Base-by-base conservation (phyloP, 192 early-diverging fungal species). In the Bifiguratus adelaidae region DNA sequence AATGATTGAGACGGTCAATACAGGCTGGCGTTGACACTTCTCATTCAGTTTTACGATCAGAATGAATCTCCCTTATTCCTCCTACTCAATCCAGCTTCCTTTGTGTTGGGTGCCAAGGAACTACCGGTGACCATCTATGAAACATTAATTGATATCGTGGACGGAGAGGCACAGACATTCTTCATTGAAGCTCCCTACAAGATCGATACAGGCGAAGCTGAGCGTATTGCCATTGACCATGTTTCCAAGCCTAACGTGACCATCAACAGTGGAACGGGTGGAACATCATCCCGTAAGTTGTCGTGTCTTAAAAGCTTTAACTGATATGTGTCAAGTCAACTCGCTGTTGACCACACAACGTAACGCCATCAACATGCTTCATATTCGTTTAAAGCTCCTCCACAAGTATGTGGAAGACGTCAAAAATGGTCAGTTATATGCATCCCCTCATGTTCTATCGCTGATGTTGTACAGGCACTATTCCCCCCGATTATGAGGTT, bases 221-320 rank as follows among this genome's bases (percentile, higher is more conserved):
- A 92, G 53, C 70, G 88, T 29, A 86, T 92, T 53, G 86, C 89
- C 7, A 80, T 92, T 7, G 85, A 92, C 54, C 88, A 90, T 56
- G 81, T 91, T 26, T 85, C 87, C 15, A 77, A 82, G 37, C 73
- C 69, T 4, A 55, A 44, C n/a, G 34, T 53, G 24, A 40, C 18
- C 37, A 70, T 71, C 9, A 71, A 68, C n/a, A 55, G 58, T 11
- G 76, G 75, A 23, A 55, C 65, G 23, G 59, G 64, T n/a, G 58
- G 66, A 28, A 76, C 70, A 5, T 76, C 73, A 13, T 58, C 71
- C 29, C 51, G 82, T 36, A 18, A 6, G 30, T 30, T 3, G 29
- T 15, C 13, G 18, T n/a, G 28, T 19, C 24, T 15, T 54, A 1
- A 53, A 7, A 7, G 1, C 25, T 47, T 47, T 40, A 38, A 15